phyloP scores from a whole-genome alignment of 2,329 filamentous ascomycete species.

The Colletotrichum paranaense region DNA sequence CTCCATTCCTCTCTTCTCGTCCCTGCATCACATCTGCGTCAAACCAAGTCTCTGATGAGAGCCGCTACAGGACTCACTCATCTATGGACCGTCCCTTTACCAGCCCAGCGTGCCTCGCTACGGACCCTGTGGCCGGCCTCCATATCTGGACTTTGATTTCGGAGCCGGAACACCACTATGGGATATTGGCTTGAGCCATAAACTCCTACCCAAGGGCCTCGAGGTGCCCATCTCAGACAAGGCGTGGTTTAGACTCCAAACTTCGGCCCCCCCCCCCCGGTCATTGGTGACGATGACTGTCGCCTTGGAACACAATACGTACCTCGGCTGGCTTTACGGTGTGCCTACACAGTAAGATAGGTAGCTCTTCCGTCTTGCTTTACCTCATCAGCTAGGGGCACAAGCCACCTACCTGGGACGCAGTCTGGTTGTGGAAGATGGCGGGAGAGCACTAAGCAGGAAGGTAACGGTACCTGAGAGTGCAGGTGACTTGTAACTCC shows the following conservation, averaged over 20 bases:
- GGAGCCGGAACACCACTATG: background rate
- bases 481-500: background rate
- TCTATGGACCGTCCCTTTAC: background rate
- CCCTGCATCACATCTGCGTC: slow-evolving; percentile 26
- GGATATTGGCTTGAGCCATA: background rate
- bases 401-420: background rate
- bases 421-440: background rate
- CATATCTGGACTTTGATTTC: background rate
- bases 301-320: background rate
- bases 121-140: background rate
- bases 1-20: slow-evolving; percentile 8
- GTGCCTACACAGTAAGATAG: too few species aligned
- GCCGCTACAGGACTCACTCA: background rate
- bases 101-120: background rate
- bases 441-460: background rate
- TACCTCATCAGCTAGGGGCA: background rate
- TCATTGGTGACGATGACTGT: background rate
- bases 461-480: background rate
- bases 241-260: background rate
- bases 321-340: background rate
- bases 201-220: background rate
- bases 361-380: background rate
- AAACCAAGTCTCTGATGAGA: slow-evolving; percentile 8
- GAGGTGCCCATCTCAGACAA: background rate
- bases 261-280: background rate